phyloP scores from a whole-genome alignment of 176 grass and related monocot genomes.

The Musa acuminata region DNA sequence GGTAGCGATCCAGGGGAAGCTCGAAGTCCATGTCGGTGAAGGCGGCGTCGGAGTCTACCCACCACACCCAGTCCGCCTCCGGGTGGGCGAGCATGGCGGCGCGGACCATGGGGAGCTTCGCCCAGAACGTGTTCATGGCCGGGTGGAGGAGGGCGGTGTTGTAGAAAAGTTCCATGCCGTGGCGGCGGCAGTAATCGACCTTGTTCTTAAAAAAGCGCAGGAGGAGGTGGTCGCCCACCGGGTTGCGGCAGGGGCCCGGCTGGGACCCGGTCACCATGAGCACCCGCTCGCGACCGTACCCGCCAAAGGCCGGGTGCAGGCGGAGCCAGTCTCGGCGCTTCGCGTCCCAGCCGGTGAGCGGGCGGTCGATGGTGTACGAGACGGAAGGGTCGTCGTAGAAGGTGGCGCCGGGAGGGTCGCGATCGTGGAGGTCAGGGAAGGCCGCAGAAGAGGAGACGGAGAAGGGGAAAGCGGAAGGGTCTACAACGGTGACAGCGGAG shows the following conservation, averaged over 20 bases:
- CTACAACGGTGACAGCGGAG: constrained; percentile 13
- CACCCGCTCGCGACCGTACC: constrained; percentile 24
- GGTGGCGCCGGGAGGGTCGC: constrained; percentile 10
- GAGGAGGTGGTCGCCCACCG: constrained; percentile 51
- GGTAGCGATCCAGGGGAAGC: constrained; percentile 44
- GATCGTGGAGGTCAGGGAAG: not conserved
- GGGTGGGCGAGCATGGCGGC: constrained; percentile 84
- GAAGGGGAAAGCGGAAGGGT: constrained; percentile 9
- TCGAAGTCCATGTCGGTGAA: constrained; percentile 95
- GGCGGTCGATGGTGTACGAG: constrained; percentile 55
- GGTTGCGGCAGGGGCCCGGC: constrained; percentile 48
- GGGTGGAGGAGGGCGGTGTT: constrained; percentile 62
- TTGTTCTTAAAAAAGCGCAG: constrained; percentile 80
- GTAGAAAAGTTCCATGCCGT: constrained; percentile 58
- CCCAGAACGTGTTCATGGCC: constrained; percentile 64
- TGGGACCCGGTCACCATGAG: constrained; percentile 89
- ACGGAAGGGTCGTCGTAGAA: constrained; percentile 78
- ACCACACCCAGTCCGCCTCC: constrained; percentile 90
- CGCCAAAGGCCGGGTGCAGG: constrained; percentile 29
- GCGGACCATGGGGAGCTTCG: constrained; percentile 55
- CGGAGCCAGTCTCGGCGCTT: constrained; percentile 57
- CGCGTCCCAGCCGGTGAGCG: constrained; percentile 54
- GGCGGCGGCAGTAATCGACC: constrained; percentile 75
- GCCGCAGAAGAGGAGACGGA: not conserved
- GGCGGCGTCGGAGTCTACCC: constrained; percentile 91